phyloP scores from a whole-genome alignment of 2,329 filamentous ascomycete species.

The Samsoniella hepiali region DNA sequence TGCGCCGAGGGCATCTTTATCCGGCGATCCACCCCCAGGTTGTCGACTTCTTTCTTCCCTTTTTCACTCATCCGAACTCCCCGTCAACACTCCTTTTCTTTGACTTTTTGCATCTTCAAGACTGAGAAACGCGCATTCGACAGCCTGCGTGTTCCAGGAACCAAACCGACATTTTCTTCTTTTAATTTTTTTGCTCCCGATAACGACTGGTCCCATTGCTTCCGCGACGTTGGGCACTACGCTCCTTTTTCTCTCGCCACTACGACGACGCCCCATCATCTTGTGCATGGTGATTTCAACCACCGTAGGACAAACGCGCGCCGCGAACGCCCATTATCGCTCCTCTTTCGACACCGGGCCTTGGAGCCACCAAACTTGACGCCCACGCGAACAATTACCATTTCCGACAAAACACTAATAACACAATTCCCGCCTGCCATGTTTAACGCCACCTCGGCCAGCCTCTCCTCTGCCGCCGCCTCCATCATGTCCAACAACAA shows the following conservation, averaged over 20 bases:
- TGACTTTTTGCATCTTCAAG: neutral
- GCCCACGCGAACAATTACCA: no score
- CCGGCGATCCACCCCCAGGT: neutral
- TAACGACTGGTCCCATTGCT: neutral
- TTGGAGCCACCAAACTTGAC: no score
- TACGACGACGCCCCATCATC: neutral
- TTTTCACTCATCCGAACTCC: neutral
- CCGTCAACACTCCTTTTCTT: neutral
- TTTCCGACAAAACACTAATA: neutral
- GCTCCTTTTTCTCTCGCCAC: conserved; percentile 8
- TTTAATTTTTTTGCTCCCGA: neutral
- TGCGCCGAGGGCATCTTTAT: conserved; percentile 4
- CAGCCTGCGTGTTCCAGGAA: neutral
- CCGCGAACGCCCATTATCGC: neutral
- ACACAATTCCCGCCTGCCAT: conserved; percentile 27
- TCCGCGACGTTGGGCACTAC: neutral
- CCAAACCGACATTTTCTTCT: neutral
- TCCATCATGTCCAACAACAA: conserved; percentile 47
- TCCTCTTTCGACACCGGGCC: neutral
- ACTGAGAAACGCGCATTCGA: neutral
- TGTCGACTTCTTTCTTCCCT: neutral
- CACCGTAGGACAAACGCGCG: conserved; percentile 9
- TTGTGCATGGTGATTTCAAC: conserved; percentile 8
- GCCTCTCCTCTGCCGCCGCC: conserved; percentile 30
- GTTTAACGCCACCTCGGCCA: conserved; percentile 37